phyloP scores from a whole-genome alignment of 768 basidiomycete species.

The Mycena galopus region DNA sequence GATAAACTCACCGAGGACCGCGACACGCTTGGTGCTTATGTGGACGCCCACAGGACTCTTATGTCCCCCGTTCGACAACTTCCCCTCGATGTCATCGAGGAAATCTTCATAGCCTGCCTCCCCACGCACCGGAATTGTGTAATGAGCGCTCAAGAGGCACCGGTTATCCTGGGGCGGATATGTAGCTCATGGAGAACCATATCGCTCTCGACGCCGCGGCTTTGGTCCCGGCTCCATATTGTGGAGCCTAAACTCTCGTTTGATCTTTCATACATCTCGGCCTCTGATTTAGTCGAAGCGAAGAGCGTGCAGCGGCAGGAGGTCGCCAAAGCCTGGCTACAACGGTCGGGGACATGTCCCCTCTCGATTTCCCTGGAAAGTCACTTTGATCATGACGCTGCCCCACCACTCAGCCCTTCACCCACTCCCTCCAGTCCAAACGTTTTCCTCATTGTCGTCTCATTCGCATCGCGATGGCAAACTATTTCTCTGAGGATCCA shows the following conservation, averaged over 20 bases:
- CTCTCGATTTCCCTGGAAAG: slow-evolving; percentile 3
- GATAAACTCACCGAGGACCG: background rate
- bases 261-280: background rate
- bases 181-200: slow-evolving; percentile 46
- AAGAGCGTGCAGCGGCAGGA: slow-evolving; percentile 12
- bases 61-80: too few relatives aligned
- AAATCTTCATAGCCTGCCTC: slow-evolving; percentile 31
- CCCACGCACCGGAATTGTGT: slow-evolving; percentile 30
- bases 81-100: too few relatives aligned
- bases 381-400: background rate
- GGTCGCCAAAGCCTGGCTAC: slow-evolving; percentile 5
- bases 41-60: slow-evolving; percentile 9
- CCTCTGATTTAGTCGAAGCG: background rate
- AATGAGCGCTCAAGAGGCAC: slow-evolving; percentile 38
- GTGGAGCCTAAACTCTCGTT: background rate
- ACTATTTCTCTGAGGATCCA: background rate
- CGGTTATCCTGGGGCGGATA: slow-evolving; percentile 46
- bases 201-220: slow-evolving; percentile 39
- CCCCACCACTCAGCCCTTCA: background rate
- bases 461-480: slow-evolving; percentile 8
- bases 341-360: background rate
- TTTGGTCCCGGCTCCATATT: slow-evolving; percentile 42
- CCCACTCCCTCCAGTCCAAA: background rate
- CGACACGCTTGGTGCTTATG: background rate
- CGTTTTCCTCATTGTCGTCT: background rate